Evolutionary conservation across 257 asterid species (phyloP).

Genomic region (Scutellaria minor): DNA sequence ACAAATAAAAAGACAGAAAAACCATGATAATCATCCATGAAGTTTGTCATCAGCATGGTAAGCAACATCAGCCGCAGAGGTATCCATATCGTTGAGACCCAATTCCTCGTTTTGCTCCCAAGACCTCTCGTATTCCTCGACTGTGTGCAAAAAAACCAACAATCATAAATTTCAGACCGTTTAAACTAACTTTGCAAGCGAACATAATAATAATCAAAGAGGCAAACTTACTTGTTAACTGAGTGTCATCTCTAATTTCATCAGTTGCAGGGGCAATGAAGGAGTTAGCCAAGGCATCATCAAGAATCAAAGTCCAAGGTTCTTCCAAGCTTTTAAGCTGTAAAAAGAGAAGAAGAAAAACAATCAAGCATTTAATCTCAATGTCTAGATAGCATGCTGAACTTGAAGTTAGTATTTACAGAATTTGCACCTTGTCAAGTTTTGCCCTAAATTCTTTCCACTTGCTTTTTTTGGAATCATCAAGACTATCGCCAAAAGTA

Average conservation of each 20-base stretch:
- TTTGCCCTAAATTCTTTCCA: conserved; percentile 78
- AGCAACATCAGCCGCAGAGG: conserved; percentile 78
- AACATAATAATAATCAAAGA: background rate
- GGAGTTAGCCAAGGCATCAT: conserved; percentile 90
- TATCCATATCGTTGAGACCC: conserved; percentile 95
- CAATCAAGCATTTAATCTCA: background rate
- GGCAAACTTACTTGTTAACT: conserved; percentile 66
- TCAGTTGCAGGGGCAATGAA: conserved; percentile 87
- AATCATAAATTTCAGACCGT: background rate
- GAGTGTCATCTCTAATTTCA: conserved; percentile 69
- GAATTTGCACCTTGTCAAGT: conserved; percentile 63
- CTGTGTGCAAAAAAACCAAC: conserved; percentile 39
- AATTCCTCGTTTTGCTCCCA: conserved; percentile 98
- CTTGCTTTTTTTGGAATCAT: conserved; percentile 58
- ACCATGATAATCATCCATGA: conserved; percentile 29
- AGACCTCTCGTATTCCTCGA: conserved; percentile 83
- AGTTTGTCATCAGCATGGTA: conserved; percentile 37
- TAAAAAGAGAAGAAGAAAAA: background rate
- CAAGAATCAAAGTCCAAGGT: conserved; percentile 89
- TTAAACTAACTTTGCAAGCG: background rate
- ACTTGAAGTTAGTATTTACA: background rate
- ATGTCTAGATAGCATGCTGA: background rate
- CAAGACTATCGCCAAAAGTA: conserved; percentile 91
- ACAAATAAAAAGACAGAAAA: background rate
- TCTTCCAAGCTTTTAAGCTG: conserved; percentile 80